Percentiles rank a stretch among this genome's conserved stretches.
phyloP scores from a whole-genome alignment of 2,329 filamentous ascomycete genomes.

The Trichoderma lentiforme region DNA sequence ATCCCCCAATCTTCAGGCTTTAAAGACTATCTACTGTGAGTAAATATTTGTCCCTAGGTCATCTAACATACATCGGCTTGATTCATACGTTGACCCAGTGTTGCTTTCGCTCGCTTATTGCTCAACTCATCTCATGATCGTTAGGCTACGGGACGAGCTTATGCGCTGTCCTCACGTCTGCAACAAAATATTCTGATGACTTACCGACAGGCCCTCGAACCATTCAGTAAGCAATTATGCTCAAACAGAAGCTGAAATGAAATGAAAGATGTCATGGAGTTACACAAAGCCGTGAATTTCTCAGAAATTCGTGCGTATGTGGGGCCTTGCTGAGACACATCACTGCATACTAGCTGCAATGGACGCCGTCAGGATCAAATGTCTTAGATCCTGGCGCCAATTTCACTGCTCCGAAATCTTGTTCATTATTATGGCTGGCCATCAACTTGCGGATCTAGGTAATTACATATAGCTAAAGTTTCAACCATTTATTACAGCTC shows the following conservation, averaged over 20 bases:
- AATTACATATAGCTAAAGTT: not conserved
- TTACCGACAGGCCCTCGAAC: not conserved
- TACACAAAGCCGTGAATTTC: not conserved
- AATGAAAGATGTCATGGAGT: not conserved
- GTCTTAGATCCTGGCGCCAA: not conserved
- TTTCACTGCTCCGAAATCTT: not conserved
- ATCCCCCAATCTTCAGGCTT: not conserved
- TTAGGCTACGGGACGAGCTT: not conserved
- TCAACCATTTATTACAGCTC: not conserved
- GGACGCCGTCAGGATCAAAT: not conserved
- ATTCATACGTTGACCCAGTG: not conserved
- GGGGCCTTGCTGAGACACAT: not conserved
- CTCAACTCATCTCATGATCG: not conserved
- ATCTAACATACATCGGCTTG: not conserved
- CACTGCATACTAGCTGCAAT: not conserved
- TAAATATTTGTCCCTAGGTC: not conserved
- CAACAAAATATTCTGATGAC: not conserved
- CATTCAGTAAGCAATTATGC: not conserved
- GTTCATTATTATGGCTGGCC: not conserved
- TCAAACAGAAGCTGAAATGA: not conserved
- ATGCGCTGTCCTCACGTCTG: not conserved
- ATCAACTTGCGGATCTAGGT: not conserved
- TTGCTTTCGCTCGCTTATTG: not conserved
- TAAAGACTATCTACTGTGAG: not conserved
- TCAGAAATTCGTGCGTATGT: not conserved